Evolutionary conservation across 2,329 filamentous ascomycete species (phyloP).

Genomic region (Hysterium pulicare): DNA sequence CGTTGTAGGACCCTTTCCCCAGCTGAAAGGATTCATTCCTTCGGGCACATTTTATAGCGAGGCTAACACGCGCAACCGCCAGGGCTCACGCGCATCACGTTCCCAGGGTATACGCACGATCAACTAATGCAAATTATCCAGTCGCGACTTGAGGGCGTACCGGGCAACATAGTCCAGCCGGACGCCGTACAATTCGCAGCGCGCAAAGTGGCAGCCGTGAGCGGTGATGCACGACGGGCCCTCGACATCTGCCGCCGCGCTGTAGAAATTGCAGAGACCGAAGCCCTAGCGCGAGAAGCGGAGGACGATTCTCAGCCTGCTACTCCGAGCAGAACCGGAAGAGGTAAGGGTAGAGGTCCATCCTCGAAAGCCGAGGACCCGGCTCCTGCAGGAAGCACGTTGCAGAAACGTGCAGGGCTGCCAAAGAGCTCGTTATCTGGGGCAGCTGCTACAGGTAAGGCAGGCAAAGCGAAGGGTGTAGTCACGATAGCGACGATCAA

Average conservation of each 20-base stretch:
- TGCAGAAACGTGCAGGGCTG: constrained; percentile 21
- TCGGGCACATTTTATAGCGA: constrained; percentile 20
- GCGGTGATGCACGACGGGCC: constrained; percentile 85
- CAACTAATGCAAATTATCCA: constrained; percentile 97
- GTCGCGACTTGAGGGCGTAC: constrained; percentile 84
- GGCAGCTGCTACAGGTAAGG: neutral
- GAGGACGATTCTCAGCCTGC: constrained; percentile 44
- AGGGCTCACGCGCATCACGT: constrained; percentile 89
- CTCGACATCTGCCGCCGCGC: constrained; percentile 93
- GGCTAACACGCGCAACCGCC: constrained; percentile 27
- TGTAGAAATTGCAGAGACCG: constrained; percentile 88
- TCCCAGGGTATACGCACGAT: constrained; percentile 94
- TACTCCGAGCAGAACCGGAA: constrained; percentile 61
- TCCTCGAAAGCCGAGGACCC: constrained; percentile 17
- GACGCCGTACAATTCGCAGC: constrained; percentile 96
- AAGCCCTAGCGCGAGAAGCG: constrained; percentile 40
- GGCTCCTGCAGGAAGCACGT: constrained; percentile 11
- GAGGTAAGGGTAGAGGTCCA: constrained; percentile 31
- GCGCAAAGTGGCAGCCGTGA: constrained; percentile 93
- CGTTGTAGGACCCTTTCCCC: neutral
- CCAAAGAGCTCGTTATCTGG: neutral
- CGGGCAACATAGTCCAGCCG: constrained; percentile 82
- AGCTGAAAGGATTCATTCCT: constrained; percentile 9
- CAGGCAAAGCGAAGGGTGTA: constrained; percentile 41
- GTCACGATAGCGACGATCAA: constrained; percentile 94